Percentiles rank a stretch among this genome's conserved stretches.
phyloP scores from a whole-genome alignment of 768 basidiomycete genomes.

The Lactifluus subvellereus region DNA sequence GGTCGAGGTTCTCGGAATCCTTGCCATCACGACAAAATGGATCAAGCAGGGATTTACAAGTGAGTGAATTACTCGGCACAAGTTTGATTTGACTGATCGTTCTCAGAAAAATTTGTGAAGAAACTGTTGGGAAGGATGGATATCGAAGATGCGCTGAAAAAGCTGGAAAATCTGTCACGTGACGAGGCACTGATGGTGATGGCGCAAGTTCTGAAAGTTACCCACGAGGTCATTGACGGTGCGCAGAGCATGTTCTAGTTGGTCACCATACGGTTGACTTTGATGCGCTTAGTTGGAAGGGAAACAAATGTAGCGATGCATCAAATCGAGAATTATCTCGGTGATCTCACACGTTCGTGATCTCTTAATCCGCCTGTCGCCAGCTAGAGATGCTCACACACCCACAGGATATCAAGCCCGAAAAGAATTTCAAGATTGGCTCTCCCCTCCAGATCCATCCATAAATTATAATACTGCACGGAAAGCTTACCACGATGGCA shows the following conservation, averaged over 20 bases:
- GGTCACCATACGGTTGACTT: neutral
- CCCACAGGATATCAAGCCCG: neutral
- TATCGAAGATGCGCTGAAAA: too few relatives aligned
- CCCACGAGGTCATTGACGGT: neutral
- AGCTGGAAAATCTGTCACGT: too few relatives aligned
- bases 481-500: neutral
- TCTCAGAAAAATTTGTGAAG: neutral
- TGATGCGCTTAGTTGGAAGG: neutral
- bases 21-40: neutral
- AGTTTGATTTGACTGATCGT: neutral
- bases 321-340: neutral
- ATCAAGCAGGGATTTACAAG: neutral
- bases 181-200: too few relatives aligned
- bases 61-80: neutral
- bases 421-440: neutral
- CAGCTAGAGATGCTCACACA: neutral
- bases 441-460: neutral
- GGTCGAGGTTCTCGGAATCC: constrained; percentile 1
- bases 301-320: neutral
- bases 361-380: neutral
- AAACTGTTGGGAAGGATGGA: too few relatives aligned
- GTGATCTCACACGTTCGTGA: neutral
- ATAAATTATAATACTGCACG: neutral
- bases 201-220: neutral
- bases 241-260: neutral